Base-by-base conservation (phyloP, 2,329 filamentous ascomycete genomes). In the Fusarium xylarioides region DNA sequence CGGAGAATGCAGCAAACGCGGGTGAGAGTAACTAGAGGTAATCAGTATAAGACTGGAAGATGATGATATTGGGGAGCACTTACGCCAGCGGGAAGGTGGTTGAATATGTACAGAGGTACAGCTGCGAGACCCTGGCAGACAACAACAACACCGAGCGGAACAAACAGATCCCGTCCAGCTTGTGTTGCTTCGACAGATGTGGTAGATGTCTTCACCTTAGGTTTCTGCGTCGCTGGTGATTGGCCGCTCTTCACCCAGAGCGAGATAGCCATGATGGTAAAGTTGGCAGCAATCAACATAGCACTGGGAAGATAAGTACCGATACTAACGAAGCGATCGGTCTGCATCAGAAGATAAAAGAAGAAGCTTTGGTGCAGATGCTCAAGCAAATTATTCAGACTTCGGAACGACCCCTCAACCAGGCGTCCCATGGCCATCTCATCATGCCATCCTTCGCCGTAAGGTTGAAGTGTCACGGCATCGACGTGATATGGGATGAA, bases 331-430 rank as follows among this genome's bases (percentile, higher is more conserved):
- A 99, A 99, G 16, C 95, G 91, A 77, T 96, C 93, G 35, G 91
- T 90, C 75, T 97, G 92, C 90, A 98, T 95, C 49, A 99, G 87
- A 57, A 99, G 86, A 81, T 99, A 99, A 84, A 99, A 98, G 88
- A 99, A 99, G 86, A 99, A 99, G 81, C 95, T 98, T 84, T 99
- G 96, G 81, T 99, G 96, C 69, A 99, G 87, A 80, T 99, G 95
- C 83, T 99, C 96, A 37, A 99, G 88, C 66, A 99, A 85, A 79
- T 99, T 99, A 84, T 99, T 99, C 82, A 99, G 85, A 81, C 94
- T 97, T 77, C 96, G 89, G 81, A 97, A 97, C 7, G 96, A 89
- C 77, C 95, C 95, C 83, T 99, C 96, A 9, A 98, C 88, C 1
- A 95, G 91, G 61, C 95, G 89, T 11, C 96, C 96, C 80, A 99